Percentiles rank a stretch among this genome's conserved stretches.
phyloP scores from a whole-genome alignment of 2,329 filamentous ascomycete genomes.

The Colletotrichum brevisporum region DNA sequence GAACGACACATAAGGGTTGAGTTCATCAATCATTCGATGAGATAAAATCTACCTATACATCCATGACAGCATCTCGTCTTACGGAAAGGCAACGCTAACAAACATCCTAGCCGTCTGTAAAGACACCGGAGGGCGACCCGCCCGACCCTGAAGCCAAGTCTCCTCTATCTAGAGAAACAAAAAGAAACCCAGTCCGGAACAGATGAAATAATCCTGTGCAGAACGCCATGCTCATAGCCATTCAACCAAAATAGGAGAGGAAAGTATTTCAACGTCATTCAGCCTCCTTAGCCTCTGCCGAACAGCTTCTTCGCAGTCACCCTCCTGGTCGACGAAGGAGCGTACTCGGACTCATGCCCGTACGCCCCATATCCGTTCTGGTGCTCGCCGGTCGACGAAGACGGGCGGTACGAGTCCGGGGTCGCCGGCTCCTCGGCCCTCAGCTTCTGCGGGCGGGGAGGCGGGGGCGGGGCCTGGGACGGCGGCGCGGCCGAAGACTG shows the following conservation, averaged over 20 bases:
- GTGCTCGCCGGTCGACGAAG: constrained; percentile 20
- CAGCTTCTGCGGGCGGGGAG: constrained; percentile 52
- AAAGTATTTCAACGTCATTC: background rate
- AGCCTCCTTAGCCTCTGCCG: constrained; percentile 24
- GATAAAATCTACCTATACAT: too few relatives aligned
- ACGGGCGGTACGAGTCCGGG: constrained; percentile 18
- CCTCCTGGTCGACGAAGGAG: constrained; percentile 31
- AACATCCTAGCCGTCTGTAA: too few relatives aligned
- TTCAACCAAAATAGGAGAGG: background rate
- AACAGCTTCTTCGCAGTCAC: constrained; percentile 41
- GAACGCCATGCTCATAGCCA: background rate
- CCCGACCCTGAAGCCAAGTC: too few relatives aligned
- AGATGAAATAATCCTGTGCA: background rate
- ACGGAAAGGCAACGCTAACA: too few relatives aligned
- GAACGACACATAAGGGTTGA: too few relatives aligned
- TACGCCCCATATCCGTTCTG: constrained; percentile 36
- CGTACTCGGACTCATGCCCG: constrained; percentile 21
- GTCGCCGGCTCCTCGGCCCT: constrained; percentile 42
- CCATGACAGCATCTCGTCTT: too few relatives aligned
- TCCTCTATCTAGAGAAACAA: too few relatives aligned
- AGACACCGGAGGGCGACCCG: too few relatives aligned
- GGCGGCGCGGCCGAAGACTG: constrained; percentile 19
- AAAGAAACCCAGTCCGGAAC: too few relatives aligned
- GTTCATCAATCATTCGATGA: too few relatives aligned
- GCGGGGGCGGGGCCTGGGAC: constrained; percentile 47